Base-by-base conservation (phyloP, 129 eudicot species). In the Tanacetum coccineum region DNA sequence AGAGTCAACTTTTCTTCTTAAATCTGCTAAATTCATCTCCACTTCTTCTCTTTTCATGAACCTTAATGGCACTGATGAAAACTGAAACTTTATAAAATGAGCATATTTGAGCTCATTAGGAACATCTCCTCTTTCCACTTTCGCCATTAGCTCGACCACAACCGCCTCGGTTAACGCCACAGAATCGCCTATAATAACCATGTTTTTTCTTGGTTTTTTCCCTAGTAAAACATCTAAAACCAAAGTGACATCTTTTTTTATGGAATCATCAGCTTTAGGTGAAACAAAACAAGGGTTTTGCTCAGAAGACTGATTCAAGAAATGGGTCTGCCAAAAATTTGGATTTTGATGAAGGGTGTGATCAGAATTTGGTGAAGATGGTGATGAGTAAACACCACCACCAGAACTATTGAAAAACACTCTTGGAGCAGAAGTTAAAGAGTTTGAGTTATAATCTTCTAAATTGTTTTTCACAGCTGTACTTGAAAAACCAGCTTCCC, bases 11-110 rank as follows among this genome's bases (percentile, higher is more conserved):
- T 89, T 89, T 66, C 90, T 86, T 70, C 81, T 86, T 68, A 89
- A 70, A 66, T 86, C 95, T 22, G 84, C 78, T 0, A 89, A 75
- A 39, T 89, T 86, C 84, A 79, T 70, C 74, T 89, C 91, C 44
- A 89, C 96, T 77, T 89, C 96, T 22, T 89, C 96, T 56, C 84
- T 86, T 50, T 81, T 89, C 96, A 89, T 89, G 66, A 86, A 81
- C 80, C 81, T 83, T 66, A 89, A 76, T 1, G 89, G 87, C 55
- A 84, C 79, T 9, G 85, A 74, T 62, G 96, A 82, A 48, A 85
- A 85, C 40, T 85, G 89, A 71, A 89, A 89, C 74, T 81, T 89
- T 53, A 89, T 79, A 15, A 85, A 74, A 28, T 81, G 81, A 54
- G 81, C 87, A 48, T 79, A 74, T 66, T 74, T 79, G 6, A 89